These are phyloP conservation scores for Lachancea dasiensis DNA, from an alignment of 805 yeast genomes.

Conservation along the genomic window DNA sequence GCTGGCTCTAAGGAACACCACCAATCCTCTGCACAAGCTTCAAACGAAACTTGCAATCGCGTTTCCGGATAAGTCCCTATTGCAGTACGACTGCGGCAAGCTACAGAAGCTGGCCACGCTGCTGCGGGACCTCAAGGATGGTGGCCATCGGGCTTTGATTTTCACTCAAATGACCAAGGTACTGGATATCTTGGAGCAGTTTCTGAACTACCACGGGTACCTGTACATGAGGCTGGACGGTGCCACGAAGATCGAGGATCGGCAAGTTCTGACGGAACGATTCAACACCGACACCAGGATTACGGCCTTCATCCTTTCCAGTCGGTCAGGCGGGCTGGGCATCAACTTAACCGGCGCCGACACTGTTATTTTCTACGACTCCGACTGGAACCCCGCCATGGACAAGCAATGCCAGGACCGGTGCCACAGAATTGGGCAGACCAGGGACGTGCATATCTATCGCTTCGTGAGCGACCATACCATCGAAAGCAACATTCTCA, in stretches of 20 bases:
- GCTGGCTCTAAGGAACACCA: conserved; percentile 16
- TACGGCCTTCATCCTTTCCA: conserved; percentile 86
- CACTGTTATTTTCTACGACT: conserved; percentile 95
- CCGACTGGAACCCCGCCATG: conserved; percentile 99
- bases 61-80: conserved; percentile 87
- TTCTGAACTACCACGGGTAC: conserved; percentile 89
- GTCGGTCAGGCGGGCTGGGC: conserved; percentile 98
- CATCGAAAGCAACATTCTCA: conserved; percentile 88
- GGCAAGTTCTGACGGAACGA: conserved; percentile 88
- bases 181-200: conserved; percentile 86
- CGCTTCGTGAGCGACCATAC: conserved; percentile 94
- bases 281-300: conserved; percentile 82
- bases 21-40: conserved; percentile 65
- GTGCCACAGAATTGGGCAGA: conserved; percentile 98
- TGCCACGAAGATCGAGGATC: conserved; percentile 93
- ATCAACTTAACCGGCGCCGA: conserved; percentile 98
- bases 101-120: conserved; percentile 76
- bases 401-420: conserved; percentile 99
- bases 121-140: conserved; percentile 68
- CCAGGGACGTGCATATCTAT: conserved; percentile 95
- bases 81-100: conserved; percentile 96
- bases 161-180: conserved; percentile 99
- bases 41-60: conserved; percentile 88
- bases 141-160: conserved; percentile 90
- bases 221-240: conserved; percentile 95